These are phyloP conservation scores for Paracorniculantispora psalliotae DNA, from an alignment of 2,329 filamentous ascomycete species.

Conservation along the genomic window DNA sequence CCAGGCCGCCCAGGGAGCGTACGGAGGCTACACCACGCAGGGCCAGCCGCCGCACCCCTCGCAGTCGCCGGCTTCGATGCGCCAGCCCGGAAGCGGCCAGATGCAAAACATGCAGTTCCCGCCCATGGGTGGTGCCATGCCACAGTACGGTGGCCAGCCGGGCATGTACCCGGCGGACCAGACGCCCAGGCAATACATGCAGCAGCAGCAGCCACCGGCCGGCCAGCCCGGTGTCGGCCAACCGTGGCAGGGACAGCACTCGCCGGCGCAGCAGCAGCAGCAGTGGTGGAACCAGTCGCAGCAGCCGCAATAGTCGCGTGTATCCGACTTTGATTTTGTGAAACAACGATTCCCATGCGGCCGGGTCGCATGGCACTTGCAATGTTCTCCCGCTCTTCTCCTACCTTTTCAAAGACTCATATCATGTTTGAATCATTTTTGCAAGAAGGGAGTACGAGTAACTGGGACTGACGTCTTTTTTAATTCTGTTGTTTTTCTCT, in stretches of 20 bases:
- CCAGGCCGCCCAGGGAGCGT: constrained; percentile 39
- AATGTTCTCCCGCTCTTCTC: not conserved
- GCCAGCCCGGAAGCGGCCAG: constrained; percentile 49
- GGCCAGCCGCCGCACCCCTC: constrained; percentile 46
- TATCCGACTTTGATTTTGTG: not conserved
- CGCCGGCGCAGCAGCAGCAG: constrained; percentile 39
- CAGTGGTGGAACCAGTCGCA: constrained; percentile 15
- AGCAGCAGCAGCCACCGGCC: constrained; percentile 54
- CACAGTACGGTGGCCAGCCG: constrained; percentile 49
- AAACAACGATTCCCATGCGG: not conserved
- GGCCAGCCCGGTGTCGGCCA: constrained; percentile 44
- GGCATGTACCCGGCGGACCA: constrained; percentile 59
- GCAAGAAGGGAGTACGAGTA: no score
- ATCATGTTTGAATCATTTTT: no score
- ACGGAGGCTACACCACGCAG: constrained; percentile 49
- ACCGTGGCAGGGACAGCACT: constrained; percentile 55
- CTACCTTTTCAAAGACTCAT: not conserved
- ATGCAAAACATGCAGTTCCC: constrained; percentile 59
- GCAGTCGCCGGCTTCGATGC: constrained; percentile 54
- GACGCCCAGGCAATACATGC: constrained; percentile 63
- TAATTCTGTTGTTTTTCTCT: constrained; percentile 19
- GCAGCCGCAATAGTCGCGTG: constrained; percentile 14
- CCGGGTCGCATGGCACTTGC: not conserved
- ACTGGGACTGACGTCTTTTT: not conserved
- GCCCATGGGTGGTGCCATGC: constrained; percentile 56